A percentile compares a stretch with the other conserved stretches of the same genome.
Evolutionary conservation across 139 green algal species (phyloP).

Genomic region (Chlorella vulgaris): DNA sequence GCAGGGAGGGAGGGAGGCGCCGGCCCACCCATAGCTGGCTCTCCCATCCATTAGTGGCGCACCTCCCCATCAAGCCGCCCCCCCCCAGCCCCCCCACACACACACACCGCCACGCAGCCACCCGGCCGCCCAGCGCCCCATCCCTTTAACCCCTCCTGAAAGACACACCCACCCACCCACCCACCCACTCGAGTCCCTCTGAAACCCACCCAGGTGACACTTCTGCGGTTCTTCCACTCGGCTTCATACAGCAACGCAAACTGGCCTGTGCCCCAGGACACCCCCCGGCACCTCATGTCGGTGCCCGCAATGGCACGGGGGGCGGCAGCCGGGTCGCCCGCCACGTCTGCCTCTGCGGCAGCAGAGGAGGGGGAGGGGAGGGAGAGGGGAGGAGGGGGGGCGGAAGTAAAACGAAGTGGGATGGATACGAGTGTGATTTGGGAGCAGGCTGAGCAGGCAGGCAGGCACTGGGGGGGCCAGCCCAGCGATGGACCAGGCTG

Average conservation of each 20-base stretch:
- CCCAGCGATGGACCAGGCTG: too few species aligned
- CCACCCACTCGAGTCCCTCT: not conserved
- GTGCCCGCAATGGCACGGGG: conserved; percentile 47
- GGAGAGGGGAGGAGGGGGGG: not conserved
- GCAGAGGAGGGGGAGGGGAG: not conserved
- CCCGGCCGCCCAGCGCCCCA: too few species aligned
- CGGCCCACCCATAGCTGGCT: too few species aligned
- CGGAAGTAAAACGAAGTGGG: not conserved
- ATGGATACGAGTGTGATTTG: too few species aligned
- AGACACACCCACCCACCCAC: not conserved
- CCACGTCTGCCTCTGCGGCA: conserved; percentile 49
- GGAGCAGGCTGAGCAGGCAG: too few species aligned
- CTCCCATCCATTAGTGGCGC: too few species aligned
- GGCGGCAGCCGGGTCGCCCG: conserved; percentile 23
- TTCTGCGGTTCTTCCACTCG: conserved; percentile 82
- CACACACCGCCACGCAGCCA: not conserved
- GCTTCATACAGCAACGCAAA: conserved; percentile 94
- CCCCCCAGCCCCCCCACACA: too few species aligned
- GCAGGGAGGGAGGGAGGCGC: not conserved
- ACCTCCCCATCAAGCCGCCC: too few species aligned
- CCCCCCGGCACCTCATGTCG: conserved; percentile 79
- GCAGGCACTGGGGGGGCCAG: too few species aligned
- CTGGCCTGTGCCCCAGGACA: conserved; percentile 83
- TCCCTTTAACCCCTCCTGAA: too few species aligned
- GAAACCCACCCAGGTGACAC: conserved; percentile 46